Base-by-base conservation (phyloP, 352 stramenopile species). In the Phytophthora pluvialis region DNA sequence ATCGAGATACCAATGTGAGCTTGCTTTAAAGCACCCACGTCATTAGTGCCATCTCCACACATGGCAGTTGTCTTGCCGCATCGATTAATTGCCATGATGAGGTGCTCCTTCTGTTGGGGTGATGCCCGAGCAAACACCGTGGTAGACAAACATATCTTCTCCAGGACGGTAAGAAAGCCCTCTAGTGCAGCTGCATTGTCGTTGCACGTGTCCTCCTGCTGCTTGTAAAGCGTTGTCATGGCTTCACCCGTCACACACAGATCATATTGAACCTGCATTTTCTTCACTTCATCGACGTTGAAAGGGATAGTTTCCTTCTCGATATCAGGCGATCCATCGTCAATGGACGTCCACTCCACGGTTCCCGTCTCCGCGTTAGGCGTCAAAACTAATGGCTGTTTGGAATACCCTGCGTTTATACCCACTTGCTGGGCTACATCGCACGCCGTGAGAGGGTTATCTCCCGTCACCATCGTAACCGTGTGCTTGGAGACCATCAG, bases 1-100 rank as follows among this genome's bases (percentile, higher is more conserved):
- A 96, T 70, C 25, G 87, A 89, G 12, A 96, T 88, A 58, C 89
- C 89, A 52, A 96, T 89, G 45, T 96, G 83, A 25, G 88, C 88
- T 70, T 98, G 93, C 70, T 98, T 98, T 36, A 98, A 77, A n/a
- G 95, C 95, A 58, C 95, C 95, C 4, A 99, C 94, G 79, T 99
- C 98, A 70, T 99, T 99, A 9, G 93, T 98, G 25, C 98, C 98
- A 63, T 99, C 98, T 48, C 98, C 98, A 64, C 97, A 99, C 97
- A 99, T 99, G 18, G 99, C 81, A 28, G 95, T 99, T 36, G 90
- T 85, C 45, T 91, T 81, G 2, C 97, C 97, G 28, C 81, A 73
- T 12, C 81, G 83, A 82, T 99, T 99, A 38, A 99, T 86, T 32
- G 87, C 94, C 45, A 94, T 95, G 57, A 99, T 80, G 10, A 99